Conservation (phyloP, 83 land plant species). For the Picea abies region DNA sequence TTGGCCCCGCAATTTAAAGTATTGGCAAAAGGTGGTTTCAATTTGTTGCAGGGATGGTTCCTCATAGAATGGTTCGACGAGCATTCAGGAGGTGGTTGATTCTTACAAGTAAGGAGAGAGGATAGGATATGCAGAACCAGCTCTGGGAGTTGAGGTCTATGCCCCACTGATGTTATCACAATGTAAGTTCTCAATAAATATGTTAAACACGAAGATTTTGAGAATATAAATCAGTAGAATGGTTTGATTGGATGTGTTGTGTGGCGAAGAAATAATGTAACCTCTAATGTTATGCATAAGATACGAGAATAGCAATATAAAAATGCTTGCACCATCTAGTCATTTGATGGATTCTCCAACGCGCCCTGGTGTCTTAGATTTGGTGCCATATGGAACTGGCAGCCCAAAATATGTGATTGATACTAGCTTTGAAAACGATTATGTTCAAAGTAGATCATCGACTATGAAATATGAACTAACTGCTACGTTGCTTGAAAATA, state of each 20-base stretch:
- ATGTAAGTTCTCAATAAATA: slow-evolving; percentile 53
- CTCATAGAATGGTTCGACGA: slow-evolving; percentile 17
- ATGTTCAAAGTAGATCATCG: neutral
- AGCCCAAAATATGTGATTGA: slow-evolving; percentile 1
- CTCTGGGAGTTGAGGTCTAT: slow-evolving; percentile 79
- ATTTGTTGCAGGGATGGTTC: slow-evolving; percentile 9
- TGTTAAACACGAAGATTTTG: slow-evolving; percentile 35
- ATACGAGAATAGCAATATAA: slow-evolving; percentile 52
- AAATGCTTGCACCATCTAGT: slow-evolving; percentile 26
- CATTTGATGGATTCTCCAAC: slow-evolving; percentile 33
- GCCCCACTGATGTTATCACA: slow-evolving; percentile 60
- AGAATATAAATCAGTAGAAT: slow-evolving; percentile 29
- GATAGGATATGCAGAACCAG: slow-evolving; percentile 87
- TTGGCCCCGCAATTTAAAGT: no score
- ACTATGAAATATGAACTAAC: slow-evolving; percentile 1
- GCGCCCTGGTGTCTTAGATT: slow-evolving; percentile 19
- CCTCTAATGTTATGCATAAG: slow-evolving; percentile 46
- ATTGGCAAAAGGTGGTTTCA: no score
- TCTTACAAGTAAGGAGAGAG: slow-evolving; percentile 80
- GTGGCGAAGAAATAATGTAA: slow-evolving; percentile 71
- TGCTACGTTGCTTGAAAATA: neutral
- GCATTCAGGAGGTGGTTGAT: slow-evolving; percentile 51
- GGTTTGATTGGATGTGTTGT: slow-evolving; percentile 86
- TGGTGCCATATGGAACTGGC: slow-evolving; percentile 22
- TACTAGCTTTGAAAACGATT: neutral